Evolutionary conservation across 2,329 filamentous ascomycete species (phyloP), one percentile per base, ranked within the genome.

Genomic region (Biscogniauxia marginata): DNA sequence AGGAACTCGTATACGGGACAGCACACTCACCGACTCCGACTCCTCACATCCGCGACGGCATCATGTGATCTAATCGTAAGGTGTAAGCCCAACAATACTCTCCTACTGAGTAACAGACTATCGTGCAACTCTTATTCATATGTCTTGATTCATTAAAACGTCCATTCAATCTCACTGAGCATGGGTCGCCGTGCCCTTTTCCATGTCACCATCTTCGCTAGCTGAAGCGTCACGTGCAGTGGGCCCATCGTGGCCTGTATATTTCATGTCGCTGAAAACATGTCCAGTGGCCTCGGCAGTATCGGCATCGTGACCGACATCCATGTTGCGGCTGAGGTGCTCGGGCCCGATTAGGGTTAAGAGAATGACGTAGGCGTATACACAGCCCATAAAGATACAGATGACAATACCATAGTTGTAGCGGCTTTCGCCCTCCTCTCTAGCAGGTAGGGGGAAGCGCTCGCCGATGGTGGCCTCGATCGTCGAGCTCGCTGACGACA

Each of bases 351-450:
- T 46, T 8, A 90, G 71, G 0, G 86, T 87, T 53, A 91, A 68
- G 5, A 84, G 1, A 39, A 86, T 78, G n/a, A 83, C 77, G 57
- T 84, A 86, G 22, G 68, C 80, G 64, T 83, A 96, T 1, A 96
- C 91, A 63, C 88, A 91, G 1, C 81, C 92, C 89, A 96, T 92
- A 74, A 96, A 96, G 67, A 96, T 95, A 68, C 87, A 91, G 61
- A 96, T 93, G 8, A 96, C 91, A 64, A 87, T 87, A 43, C 90
- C 91, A 64, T 96, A 96, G 57, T 90, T 76, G 71, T 88, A 91
- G 3, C 88, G 71, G 25, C 25, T 8, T 25, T 74, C 71, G 0
- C 75, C 79, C 1, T 73, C 69, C 18, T 79, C 70, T 1, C 80
- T 81, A 0, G 83, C 75, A 0, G 85, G 78, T 3, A 96, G 79